Percentiles rank a stretch among this genome's conserved stretches.
These are phyloP conservation scores for Saccharomycopsis javanensis DNA, from an alignment of 805 yeast species.

Conservation along the genomic window DNA sequence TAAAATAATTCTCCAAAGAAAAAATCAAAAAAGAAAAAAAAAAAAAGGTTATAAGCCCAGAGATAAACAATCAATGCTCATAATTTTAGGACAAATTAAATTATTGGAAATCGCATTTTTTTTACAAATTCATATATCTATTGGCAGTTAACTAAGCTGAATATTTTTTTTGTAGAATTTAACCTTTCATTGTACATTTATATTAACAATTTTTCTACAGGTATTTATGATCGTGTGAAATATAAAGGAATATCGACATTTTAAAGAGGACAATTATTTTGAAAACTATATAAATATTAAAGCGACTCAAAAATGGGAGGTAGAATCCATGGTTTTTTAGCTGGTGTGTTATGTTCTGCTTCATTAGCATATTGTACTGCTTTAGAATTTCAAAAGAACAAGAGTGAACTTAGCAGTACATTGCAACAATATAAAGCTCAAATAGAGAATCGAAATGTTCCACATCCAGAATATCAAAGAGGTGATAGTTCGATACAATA, in stretches of 20 bases:
- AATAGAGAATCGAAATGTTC: slow-evolving; percentile 12
- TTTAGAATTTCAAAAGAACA: slow-evolving; percentile 12
- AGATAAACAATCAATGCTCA: too few species aligned
- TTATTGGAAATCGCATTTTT: background rate
- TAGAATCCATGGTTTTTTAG: slow-evolving; percentile 19
- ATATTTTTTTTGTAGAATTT: background rate
- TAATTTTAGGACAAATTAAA: slow-evolving; percentile 1
- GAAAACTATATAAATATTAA: background rate
- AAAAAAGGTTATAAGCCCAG: too few species aligned
- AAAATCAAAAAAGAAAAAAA: too few species aligned
- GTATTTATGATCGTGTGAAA: too few species aligned
- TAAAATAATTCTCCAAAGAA: background rate
- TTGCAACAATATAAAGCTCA: slow-evolving; percentile 8
- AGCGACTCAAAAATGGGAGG: slow-evolving; percentile 14
- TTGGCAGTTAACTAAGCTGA: too few species aligned
- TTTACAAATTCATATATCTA: too few species aligned
- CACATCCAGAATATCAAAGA: background rate
- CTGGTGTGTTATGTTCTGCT: slow-evolving; percentile 16
- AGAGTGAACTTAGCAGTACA: background rate
- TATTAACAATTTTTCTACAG: background rate
- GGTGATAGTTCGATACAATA: slow-evolving; percentile 13
- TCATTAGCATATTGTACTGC: slow-evolving; percentile 18
- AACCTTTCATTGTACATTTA: background rate
- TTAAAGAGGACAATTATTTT: too few species aligned
- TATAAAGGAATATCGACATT: too few species aligned